Conservation (phyloP, 495 filamentous ascomycete genomes). For the Monascus purpureus region DNA sequence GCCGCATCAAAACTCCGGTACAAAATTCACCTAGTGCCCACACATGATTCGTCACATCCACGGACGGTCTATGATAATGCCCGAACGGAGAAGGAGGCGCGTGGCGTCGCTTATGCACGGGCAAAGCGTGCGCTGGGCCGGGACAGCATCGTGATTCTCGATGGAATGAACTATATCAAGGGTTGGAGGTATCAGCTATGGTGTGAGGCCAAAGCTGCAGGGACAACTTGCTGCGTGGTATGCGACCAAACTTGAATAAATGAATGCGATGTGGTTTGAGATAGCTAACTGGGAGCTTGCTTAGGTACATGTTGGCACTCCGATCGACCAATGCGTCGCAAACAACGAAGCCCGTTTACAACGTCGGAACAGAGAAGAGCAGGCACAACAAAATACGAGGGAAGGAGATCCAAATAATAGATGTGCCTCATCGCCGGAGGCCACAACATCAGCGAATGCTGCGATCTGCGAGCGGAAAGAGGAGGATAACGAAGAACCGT, state of each 20-base stretch:
- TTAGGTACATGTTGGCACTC: constrained; percentile 68
- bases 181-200: constrained; percentile 92
- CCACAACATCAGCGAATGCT: background rate
- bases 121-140: constrained; percentile 68
- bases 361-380: constrained; percentile 5
- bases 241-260: constrained; percentile 7
- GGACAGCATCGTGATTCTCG: constrained; percentile 76
- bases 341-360: constrained; percentile 28
- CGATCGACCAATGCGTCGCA: constrained; percentile 47
- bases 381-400: constrained; percentile 1
- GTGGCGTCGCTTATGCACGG: constrained; percentile 72
- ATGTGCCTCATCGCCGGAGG: background rate
- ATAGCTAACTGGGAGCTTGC: constrained; percentile 2
- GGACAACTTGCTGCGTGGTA: constrained; percentile 73
- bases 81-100: constrained; percentile 74
- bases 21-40: constrained; percentile 44
- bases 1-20: constrained; percentile 37
- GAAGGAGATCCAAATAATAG: background rate
- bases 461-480: constrained; percentile 1
- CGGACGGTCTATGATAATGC: constrained; percentile 42
- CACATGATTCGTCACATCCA: constrained; percentile 30
- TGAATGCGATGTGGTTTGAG: background rate
- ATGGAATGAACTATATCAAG: constrained; percentile 95
- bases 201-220: constrained; percentile 81
- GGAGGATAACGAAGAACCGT: constrained; percentile 37